Evolutionary conservation across 768 basidiomycete species (phyloP).

Genomic region (Boletales sp.): DNA sequence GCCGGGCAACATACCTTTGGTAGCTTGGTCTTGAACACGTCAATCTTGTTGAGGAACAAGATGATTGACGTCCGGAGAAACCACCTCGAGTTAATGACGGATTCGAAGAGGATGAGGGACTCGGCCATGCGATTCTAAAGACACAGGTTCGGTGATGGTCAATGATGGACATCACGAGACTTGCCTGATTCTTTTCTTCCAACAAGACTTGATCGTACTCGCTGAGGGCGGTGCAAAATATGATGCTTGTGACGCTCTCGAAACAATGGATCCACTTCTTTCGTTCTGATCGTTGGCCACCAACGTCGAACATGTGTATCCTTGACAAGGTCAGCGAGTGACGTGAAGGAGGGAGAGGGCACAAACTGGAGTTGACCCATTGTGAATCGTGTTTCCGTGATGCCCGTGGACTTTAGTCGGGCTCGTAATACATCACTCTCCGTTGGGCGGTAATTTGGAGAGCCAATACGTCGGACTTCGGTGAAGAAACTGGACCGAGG

Average conservation of each 20-base stretch:
- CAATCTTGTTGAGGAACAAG: conserved; percentile 68
- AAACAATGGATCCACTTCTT: conserved; percentile 85
- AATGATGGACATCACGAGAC: not conserved
- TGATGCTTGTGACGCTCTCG: conserved; percentile 76
- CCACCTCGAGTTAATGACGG: conserved; percentile 78
- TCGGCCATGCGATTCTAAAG: conserved; percentile 71
- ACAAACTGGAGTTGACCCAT: conserved; percentile 59
- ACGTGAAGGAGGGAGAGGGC: accelerated
- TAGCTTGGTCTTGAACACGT: conserved; percentile 73
- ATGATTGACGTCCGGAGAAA: conserved; percentile 66
- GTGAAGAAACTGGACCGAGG: conserved; percentile 66
- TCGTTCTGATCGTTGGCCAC: conserved; percentile 75
- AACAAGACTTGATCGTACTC: conserved; percentile 74
- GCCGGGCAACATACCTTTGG: conserved; percentile 37
- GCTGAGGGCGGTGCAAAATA: conserved; percentile 71
- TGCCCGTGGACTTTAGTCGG: conserved; percentile 86
- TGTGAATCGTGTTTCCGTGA: conserved; percentile 81
- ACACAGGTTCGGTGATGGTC: not conserved
- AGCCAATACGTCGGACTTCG: conserved; percentile 79
- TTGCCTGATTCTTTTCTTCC: conserved; percentile 45
- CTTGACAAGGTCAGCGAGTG: conserved; percentile 15
- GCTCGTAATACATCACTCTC: conserved; percentile 85
- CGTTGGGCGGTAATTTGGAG: conserved; percentile 77
- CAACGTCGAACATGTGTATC: conserved; percentile 76
- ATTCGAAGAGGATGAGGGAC: conserved; percentile 71